phyloP scores from a whole-genome alignment of 1,284 basidiomycete species.

The Melampsora larici-populina region DNA sequence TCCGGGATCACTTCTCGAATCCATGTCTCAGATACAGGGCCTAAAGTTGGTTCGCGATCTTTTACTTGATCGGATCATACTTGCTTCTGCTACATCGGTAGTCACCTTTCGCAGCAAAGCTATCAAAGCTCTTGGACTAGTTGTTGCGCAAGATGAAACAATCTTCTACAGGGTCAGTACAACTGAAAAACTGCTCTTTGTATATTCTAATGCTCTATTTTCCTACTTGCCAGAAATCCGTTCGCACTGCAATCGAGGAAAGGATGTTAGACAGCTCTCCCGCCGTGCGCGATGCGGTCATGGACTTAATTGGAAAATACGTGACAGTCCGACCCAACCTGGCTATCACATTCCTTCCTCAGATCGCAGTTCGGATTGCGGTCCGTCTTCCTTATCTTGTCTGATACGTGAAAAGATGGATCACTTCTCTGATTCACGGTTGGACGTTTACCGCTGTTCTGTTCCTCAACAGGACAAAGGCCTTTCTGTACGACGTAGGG shows the following conservation, averaged over 20 bases:
- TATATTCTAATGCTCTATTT: background rate
- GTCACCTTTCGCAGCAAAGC: conserved; percentile 43
- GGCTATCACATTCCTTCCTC: conserved; percentile 76
- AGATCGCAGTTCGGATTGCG: too few relatives aligned
- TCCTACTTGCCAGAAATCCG: conserved; percentile 6
- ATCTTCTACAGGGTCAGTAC: conserved; percentile 31
- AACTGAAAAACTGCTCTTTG: background rate
- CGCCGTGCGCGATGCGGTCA: conserved; percentile 88
- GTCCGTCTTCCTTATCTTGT: conserved; percentile 57
- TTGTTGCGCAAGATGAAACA: conserved; percentile 40
- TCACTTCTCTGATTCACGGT: background rate
- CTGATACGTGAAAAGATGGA: background rate
- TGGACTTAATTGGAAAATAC: conserved; percentile 92
- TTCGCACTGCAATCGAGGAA: conserved; percentile 66
- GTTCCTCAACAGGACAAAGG: conserved; percentile 70
- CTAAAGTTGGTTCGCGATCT: conserved; percentile 31
- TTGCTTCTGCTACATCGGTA: conserved; percentile 25
- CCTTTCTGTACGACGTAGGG: too few relatives aligned
- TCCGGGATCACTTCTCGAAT: conserved; percentile 13
- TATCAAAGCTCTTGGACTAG: conserved; percentile 39
- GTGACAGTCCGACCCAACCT: conserved; percentile 80
- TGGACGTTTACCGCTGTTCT: background rate
- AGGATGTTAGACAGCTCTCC: conserved; percentile 85
- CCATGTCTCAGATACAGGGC: conserved; percentile 37
- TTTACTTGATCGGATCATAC: conserved; percentile 33